Base-by-base conservation (phyloP, 768 basidiomycete species). In the Hericium erinaceus region DNA sequence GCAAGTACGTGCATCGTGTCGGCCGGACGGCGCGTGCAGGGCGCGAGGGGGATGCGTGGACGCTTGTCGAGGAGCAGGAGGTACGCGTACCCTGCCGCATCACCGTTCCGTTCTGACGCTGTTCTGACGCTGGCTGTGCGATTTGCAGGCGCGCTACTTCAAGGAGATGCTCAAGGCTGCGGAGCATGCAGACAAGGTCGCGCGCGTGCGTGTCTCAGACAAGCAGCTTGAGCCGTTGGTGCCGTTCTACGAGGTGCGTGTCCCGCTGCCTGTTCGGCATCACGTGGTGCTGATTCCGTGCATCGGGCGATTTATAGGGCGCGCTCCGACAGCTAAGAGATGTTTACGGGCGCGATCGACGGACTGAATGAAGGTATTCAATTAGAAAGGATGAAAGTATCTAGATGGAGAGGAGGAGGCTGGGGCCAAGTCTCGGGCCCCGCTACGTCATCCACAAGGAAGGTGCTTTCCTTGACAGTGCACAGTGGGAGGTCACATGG, bases 1-100 rank as follows among this genome's bases (percentile, higher is more conserved):
- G 92, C 53, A 98, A 98, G 70, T 99, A 99, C 66, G 91, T 99
- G 11, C 97, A 99, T 70, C 87, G 97, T 55, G 95, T 95, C 9
- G 97, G 97, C 20, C 80, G 97, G 48, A 98, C 97, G 5, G 97
- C 97, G 2, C 81, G 97, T 53, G 97, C 97, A 3, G 97, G 97
- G 8, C 77, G 89, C 49, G 72, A 73, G 20, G 97, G 97, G 6
- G 82, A 89, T 61, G 94, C 95, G 2, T 99, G 95, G 95, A 89
- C 89, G 2, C 71, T 98, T 64, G 90, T 98, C 7, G 97, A 98
- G 74, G 89, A 93, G 68, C 95, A 97, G 68, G 90, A 92, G 79
- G 89, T 85, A 40, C 41, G 73, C 24, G 24, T 20, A 26, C 2
- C n/a, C 5, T 16, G 26, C 1, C 11, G 33, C 37, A 8, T 26